Evolutionary conservation across 2,329 filamentous ascomycete species (phyloP).

Genomic region (Apiospora koreana): DNA sequence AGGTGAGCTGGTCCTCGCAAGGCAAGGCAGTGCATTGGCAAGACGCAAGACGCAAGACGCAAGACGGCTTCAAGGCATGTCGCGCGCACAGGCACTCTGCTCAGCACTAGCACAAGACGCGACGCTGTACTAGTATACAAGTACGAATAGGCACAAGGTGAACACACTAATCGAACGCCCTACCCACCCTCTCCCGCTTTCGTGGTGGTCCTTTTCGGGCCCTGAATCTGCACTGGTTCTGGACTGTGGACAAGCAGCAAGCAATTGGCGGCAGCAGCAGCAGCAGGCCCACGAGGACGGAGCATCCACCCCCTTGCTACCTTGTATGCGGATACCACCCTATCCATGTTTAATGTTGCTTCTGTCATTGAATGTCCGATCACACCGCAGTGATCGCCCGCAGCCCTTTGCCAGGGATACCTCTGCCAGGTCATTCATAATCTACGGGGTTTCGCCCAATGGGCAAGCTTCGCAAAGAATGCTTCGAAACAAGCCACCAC

Average conservation of each 20-base stretch:
- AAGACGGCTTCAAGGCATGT: too few relatives aligned
- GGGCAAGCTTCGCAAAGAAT: slow-evolving; percentile 9
- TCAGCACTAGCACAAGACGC: background rate
- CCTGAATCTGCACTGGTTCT: slow-evolving; percentile 3
- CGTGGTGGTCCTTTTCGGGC: background rate
- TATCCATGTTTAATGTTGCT: slow-evolving; percentile 3
- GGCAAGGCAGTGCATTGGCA: too few relatives aligned
- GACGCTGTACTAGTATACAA: background rate
- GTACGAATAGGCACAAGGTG: background rate
- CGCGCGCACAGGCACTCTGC: background rate
- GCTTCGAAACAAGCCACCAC: slow-evolving; percentile 17
- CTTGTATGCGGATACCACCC: background rate
- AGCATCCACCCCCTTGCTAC: background rate
- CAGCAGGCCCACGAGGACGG: background rate
- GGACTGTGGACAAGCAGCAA: too few relatives aligned
- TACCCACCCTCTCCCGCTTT: slow-evolving; percentile 3
- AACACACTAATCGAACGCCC: background rate
- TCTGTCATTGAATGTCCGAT: slow-evolving; percentile 12
- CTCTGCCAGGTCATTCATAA: slow-evolving; percentile 15
- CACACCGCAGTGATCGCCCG: slow-evolving; percentile 18
- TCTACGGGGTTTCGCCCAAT: slow-evolving; percentile 13
- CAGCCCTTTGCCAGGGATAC: slow-evolving; percentile 10
- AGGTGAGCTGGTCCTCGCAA: background rate
- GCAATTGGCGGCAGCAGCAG: too few relatives aligned
- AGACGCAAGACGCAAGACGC: too few relatives aligned